Base-by-base conservation (phyloP, 1,284 basidiomycete species). In the Marasmius sp. region DNA sequence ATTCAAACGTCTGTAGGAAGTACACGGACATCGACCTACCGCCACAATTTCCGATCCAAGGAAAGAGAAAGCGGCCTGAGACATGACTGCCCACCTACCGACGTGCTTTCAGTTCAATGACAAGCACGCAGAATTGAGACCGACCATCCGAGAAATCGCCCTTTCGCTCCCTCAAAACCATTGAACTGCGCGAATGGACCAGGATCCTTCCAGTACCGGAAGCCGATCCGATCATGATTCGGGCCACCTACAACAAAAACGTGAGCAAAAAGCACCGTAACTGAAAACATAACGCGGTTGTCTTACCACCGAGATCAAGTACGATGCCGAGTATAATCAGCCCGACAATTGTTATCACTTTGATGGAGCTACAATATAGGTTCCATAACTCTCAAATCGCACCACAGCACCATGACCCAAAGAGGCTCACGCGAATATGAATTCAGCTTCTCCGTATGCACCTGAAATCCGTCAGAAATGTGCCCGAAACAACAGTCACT, bases 21-120 rank as follows among this genome's bases (percentile, higher is more conserved):
- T 71, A 72, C 88, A 82, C n/a, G n/a, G n/a, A n/a, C n/a, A n/a
- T 27, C 27, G 27, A 27, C 27, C 5, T 74, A 95, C 88, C 41
- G 92, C 93, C 48, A 95, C 91, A 65, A 95, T 91, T 74, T 96
- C 94, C 10, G 93, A 94, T 57, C 87, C 84, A 64, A 88, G 85
- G 79, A 88, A 95, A 12, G 89, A 91, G 80, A 95, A 95, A 1
- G 92, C 92, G 9, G 93, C 92, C 67, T 90, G 86, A 0, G 85
- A 84, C 77, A 88, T 79, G 39, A 88, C 87, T 33, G 85, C 81
- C 84, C 86, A 64, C 62, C 60, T 61, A 36, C 34, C 20, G 27
- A 27, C 27, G 9, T 12, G 43, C 37, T n/a, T 34, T 53, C 14
- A 38, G 27, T 47, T 14, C 1, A 37, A 12, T 41, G 22, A 20